These are phyloP conservation scores for Takakia lepidozioides DNA, from an alignment of 225 moss, liverwort and hornwort species.

Conservation along the genomic window DNA sequence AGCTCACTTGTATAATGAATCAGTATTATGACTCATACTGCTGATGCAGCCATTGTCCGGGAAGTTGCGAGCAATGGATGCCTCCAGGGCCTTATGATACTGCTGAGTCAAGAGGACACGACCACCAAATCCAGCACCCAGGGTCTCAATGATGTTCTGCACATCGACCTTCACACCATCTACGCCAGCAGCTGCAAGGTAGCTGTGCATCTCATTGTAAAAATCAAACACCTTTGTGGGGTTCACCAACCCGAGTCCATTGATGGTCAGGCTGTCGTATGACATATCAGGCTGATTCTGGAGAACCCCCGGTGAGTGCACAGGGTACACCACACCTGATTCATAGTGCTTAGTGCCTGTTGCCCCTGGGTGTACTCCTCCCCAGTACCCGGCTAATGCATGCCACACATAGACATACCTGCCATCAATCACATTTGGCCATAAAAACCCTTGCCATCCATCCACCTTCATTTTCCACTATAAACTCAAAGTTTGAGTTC, in stretches of 20 bases:
- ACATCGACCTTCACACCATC: slow-evolving; percentile 99
- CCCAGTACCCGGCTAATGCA: slow-evolving; percentile 96
- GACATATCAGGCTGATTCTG: slow-evolving; percentile 96
- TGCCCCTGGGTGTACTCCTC: slow-evolving; percentile 84
- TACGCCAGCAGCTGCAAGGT: slow-evolving; percentile 65
- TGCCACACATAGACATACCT: slow-evolving; percentile 99
- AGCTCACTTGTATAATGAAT: slow-evolving; percentile 73
- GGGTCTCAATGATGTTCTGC: slow-evolving; percentile 83
- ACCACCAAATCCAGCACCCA: slow-evolving; percentile 82
- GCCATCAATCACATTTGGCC: background rate
- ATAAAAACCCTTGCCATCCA: too few species aligned
- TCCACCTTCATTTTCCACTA: too few species aligned
- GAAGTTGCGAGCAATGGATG: slow-evolving; percentile 76
- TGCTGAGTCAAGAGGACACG: slow-evolving; percentile 76
- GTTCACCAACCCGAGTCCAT: slow-evolving; percentile 77
- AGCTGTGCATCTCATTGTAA: slow-evolving; percentile 69
- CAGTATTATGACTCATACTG: slow-evolving; percentile 96
- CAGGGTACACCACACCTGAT: slow-evolving; percentile 68
- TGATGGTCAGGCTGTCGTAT: slow-evolving; percentile 72
- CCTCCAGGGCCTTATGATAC: slow-evolving; percentile 70
- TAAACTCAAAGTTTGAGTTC: too few species aligned
- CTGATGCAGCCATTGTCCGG: slow-evolving; percentile 93
- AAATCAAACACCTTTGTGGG: slow-evolving; percentile 56
- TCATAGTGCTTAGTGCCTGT: slow-evolving; percentile 50
- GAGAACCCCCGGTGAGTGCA: slow-evolving; percentile 70